phyloP scores from a whole-genome alignment of 129 eudicot species.

The sunflower (Helianthus annuus) region HanXRQr2.0-SUNRISE NC_035447.2:39575757-39576256 shows the following conservation, averaged over 20 bases:
- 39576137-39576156: not conserved
- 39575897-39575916: conserved; percentile 39
- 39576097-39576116: not conserved
- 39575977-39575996: conserved; percentile 31
- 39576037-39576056: conserved; percentile 17
- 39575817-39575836: conserved; percentile 32
- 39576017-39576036: conserved; percentile 30
- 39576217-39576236: too few species aligned
- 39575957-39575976: conserved; percentile 24
- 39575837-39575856: conserved; percentile 24
- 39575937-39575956: conserved; percentile 28
- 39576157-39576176: not conserved
- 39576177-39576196: too few species aligned
- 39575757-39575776: not conserved
- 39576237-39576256: too few species aligned
- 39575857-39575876: conserved; percentile 29
- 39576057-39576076: conserved; percentile 27
- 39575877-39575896: conserved; percentile 28
- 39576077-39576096: not conserved
- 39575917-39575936: conserved; percentile 22
- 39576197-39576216: too few species aligned
- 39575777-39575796: not conserved
- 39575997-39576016: conserved; percentile 16
- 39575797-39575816: not conserved
- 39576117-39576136: not conserved